phyloP scores from a whole-genome alignment of 2,329 filamentous ascomycete genomes.

The Ramularia endophylla region DNA sequence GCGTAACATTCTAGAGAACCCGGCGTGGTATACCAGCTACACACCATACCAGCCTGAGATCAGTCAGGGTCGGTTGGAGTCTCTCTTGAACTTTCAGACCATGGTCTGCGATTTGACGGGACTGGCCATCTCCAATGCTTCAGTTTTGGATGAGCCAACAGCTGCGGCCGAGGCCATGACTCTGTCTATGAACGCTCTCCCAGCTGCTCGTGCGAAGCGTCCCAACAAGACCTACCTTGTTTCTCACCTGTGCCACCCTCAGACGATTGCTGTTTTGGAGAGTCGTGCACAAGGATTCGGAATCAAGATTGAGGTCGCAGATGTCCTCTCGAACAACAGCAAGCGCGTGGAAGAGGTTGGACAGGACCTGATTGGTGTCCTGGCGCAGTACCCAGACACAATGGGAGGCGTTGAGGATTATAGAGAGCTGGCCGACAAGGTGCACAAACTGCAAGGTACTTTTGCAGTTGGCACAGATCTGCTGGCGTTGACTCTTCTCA shows the following conservation, averaged over 20 bases:
- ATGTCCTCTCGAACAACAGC: constrained; percentile 61
- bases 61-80: constrained; percentile 89
- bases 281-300: constrained; percentile 89
- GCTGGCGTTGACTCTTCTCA: constrained; percentile 77
- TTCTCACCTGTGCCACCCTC: constrained; percentile 73
- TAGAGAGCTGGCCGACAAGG: constrained; percentile 63
- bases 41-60: constrained; percentile 97
- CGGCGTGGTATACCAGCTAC: constrained; percentile 97
- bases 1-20: constrained; percentile 86
- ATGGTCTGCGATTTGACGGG: constrained; percentile 83
- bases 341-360: constrained; percentile 67
- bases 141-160: constrained; percentile 83
- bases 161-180: constrained; percentile 96
- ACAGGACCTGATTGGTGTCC: constrained; percentile 76
- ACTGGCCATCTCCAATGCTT: constrained; percentile 83
- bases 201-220: constrained; percentile 65
- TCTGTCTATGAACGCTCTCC: constrained; percentile 71
- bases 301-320: constrained; percentile 67
- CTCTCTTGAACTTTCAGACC: constrained; percentile 91
- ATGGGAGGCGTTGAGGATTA: constrained; percentile 75
- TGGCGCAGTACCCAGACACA: constrained; percentile 94
- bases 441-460: constrained; percentile 71
- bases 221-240: constrained; percentile 77
- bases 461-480: constrained; percentile 88
- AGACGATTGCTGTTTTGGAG: constrained; percentile 76